These are phyloP conservation scores for Aspergillus carbonarius DNA, from an alignment of 2,329 filamentous ascomycete species.

Conservation along the genomic window DNA sequence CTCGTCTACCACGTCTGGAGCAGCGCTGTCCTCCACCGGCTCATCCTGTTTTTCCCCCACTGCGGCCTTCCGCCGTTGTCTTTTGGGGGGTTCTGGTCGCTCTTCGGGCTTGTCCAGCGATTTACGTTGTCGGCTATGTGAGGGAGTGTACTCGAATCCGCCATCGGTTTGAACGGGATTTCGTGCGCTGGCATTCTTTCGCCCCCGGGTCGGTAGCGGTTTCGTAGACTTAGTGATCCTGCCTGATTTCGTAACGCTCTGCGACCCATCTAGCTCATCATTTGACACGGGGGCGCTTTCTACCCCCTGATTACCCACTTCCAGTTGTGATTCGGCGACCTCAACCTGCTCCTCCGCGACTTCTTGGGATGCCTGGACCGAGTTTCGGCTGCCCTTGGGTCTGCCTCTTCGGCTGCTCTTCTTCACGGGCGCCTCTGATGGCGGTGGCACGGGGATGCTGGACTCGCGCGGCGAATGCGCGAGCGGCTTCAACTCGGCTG, in stretches of 20 bases:
- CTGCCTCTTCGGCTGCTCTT: constrained; percentile 29
- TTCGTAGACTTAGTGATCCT: constrained; percentile 24
- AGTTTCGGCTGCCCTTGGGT: constrained; percentile 32
- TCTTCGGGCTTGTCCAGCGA: constrained; percentile 20
- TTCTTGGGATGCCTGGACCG: constrained; percentile 26
- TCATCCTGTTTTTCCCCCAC: constrained; percentile 29
- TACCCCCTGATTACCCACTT: constrained; percentile 29
- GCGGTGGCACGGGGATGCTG: constrained; percentile 20
- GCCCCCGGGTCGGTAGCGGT: constrained; percentile 22
- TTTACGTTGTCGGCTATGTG: constrained; percentile 23
- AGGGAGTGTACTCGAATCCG: constrained; percentile 45
- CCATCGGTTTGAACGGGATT: constrained; percentile 37
- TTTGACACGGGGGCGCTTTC: constrained; percentile 22
- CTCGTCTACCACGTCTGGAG: constrained; percentile 36
- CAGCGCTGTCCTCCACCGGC: constrained; percentile 28
- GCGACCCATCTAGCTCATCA: constrained; percentile 27
- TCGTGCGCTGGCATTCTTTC: constrained; percentile 25
- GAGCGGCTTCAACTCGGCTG: constrained; percentile 37
- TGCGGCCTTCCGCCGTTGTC: constrained; percentile 17
- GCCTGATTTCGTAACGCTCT: constrained; percentile 15
- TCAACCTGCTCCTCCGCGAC: constrained; percentile 43
- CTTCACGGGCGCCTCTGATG: constrained; percentile 20
- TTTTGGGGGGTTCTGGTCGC: constrained; percentile 23
- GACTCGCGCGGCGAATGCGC: constrained; percentile 30
- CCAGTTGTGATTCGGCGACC: constrained; percentile 36